These are phyloP conservation scores for Borovskyia barvae DNA, from an alignment of 208 protist species.

Conservation along the genomic window DNA sequence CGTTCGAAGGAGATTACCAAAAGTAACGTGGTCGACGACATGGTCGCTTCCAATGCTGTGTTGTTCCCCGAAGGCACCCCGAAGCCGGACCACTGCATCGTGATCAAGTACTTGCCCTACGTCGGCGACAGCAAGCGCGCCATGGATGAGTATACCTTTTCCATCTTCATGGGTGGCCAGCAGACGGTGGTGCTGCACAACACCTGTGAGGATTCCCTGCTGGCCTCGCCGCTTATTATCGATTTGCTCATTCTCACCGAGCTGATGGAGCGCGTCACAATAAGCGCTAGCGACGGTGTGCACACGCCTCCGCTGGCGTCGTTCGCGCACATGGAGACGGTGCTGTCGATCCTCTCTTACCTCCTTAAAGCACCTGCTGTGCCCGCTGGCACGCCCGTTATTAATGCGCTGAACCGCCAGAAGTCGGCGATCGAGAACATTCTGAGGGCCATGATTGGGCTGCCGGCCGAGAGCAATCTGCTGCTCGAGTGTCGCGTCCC, in stretches of 20 bases:
- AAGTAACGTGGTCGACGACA: constrained; percentile 99
- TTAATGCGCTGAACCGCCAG: constrained; percentile 98
- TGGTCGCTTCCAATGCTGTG: constrained; percentile 96
- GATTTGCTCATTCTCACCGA: constrained; percentile 97
- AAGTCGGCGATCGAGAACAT: constrained; percentile 94
- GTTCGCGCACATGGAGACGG: constrained; percentile 90
- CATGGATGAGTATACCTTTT: constrained; percentile 98
- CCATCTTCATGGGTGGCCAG: constrained; percentile 98
- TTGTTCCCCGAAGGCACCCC: constrained; percentile 89
- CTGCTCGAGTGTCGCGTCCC: constrained; percentile 93
- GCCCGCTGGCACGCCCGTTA: constrained; percentile 92
- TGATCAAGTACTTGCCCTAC: constrained; percentile 99
- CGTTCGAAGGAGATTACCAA: constrained; percentile 99
- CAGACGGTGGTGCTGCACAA: constrained; percentile 97
- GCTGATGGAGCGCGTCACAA: constrained; percentile 91
- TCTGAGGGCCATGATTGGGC: constrained; percentile 94
- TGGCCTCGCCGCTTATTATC: constrained; percentile 98
- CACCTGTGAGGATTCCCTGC: constrained; percentile 98
- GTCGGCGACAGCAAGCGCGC: constrained; percentile 98
- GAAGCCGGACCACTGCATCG: constrained; percentile 98
- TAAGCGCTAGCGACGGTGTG: constrained; percentile 26
- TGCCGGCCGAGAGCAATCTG: constrained; percentile 96
- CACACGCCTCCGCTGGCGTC: constrained; percentile 22
- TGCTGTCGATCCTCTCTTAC: constrained; percentile 95
- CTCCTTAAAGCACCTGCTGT: constrained; percentile 96